Evolutionary conservation across 306 rosid genomes (phyloP).

Genomic region (Vigna mungo): DNA sequence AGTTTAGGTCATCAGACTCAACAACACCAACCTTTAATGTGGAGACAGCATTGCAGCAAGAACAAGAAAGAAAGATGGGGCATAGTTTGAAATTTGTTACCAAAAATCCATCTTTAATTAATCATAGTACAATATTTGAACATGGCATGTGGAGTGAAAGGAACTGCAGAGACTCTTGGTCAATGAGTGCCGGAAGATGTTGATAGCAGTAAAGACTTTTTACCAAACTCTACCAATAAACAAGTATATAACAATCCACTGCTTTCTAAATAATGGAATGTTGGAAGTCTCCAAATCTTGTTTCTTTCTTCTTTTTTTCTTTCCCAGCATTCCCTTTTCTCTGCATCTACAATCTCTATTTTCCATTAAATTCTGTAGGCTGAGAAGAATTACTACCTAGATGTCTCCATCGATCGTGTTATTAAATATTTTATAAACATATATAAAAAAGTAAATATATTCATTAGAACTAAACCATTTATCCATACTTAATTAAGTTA

Average conservation of each 20-base stretch:
- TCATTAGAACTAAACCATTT: too few species aligned
- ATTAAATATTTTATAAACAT: too few species aligned
- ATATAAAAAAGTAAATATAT: too few species aligned
- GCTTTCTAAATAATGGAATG: constrained; percentile 24
- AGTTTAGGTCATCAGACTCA: constrained; percentile 38
- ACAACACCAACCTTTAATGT: constrained; percentile 21
- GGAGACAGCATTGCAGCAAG: background rate
- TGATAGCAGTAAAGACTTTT: constrained; percentile 35
- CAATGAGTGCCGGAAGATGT: constrained; percentile 41
- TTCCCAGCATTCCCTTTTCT: background rate
- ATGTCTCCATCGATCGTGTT: too few species aligned
- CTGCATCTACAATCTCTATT: constrained; percentile 10
- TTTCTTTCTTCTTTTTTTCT: background rate
- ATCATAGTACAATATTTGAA: constrained; percentile 8
- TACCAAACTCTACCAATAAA: constrained; percentile 39
- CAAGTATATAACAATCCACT: constrained; percentile 15
- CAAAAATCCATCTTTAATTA: constrained; percentile 1
- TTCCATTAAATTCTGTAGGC: background rate
- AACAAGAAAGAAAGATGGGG: constrained; percentile 11
- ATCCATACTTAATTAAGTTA: too few species aligned
- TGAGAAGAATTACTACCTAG: background rate
- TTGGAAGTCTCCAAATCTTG: constrained; percentile 17
- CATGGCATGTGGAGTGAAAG: constrained; percentile 38
- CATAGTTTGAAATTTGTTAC: constrained; percentile 39
- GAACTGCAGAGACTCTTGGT: constrained; percentile 33